Base-by-base conservation (phyloP, 805 yeast species). In the Saccharomyces paradoxus region DNA sequence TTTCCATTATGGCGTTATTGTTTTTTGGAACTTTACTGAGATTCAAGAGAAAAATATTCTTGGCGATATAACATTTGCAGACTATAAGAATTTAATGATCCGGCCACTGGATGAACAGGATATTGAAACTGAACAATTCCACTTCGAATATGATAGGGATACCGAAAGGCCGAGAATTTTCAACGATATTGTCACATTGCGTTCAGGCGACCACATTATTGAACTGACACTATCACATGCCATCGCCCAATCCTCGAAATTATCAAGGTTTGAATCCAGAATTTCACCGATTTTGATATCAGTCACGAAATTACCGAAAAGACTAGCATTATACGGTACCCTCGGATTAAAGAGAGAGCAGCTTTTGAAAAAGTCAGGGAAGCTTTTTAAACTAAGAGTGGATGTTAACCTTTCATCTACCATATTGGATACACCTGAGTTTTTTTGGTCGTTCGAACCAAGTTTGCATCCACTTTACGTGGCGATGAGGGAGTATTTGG, bases 381-480 rank as follows among this genome's bases (percentile, higher is more conserved):
- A 86, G 66, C 73, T 94, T 49, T 92, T 92, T 76, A 91, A 90
- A 63, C 71, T 94, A 29, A 77, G 98, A 50, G 96, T 91, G 13
- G 98, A 94, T 70, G 97, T 94, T 4, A 94, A 94, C 67, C 73
- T 94, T 50, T 85, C 92, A 3, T 88, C 97, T 10, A 88, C 88
- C 59, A 90, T 94, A 24, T 75, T 94, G 53, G 99, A 94, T 65
- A 90, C 96, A 0, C 99, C 99, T 0, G 96, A 89, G 58, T 90
- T 89, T 65, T 94, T 94, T 70, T 94, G 99, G 99, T 87, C 91
- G 51, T 80, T 78, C 58, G 99, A 94, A 71, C 99, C 99, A 4
- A 91, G 96, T 41, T 77, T 94, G 60, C 96, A 92, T 67, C 98
- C 98, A 3, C 74, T 94, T 46, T 94, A 94, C 70, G 77, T 78